phyloP scores from a whole-genome alignment of 768 basidiomycete genomes.

The Termitomyces sp. region DNA sequence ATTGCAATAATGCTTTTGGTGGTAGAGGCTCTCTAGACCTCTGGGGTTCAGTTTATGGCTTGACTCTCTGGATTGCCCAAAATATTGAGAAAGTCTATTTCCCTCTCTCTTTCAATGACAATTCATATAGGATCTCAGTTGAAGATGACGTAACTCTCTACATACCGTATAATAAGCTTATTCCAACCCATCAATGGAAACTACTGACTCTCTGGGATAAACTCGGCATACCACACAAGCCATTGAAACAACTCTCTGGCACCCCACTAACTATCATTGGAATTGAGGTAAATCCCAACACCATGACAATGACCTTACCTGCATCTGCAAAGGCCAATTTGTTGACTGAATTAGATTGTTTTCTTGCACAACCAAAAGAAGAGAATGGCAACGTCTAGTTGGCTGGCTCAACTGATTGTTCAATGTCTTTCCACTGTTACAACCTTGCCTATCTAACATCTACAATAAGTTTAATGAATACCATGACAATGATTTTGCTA shows the following conservation, averaged over 20 bases:
- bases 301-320: too few species aligned
- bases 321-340: too few species aligned
- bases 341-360: constrained; percentile 3
- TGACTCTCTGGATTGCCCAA: too few species aligned
- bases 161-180: constrained; percentile 17
- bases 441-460: background rate
- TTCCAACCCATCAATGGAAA: background rate
- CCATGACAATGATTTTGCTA: background rate
- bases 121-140: constrained; percentile 22
- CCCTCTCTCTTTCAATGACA: constrained; percentile 28
- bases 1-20: too few species aligned
- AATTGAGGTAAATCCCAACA: constrained; percentile 35
- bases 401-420: constrained; percentile 4
- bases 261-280: constrained; percentile 31
- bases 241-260: constrained; percentile 35
- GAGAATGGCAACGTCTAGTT: background rate
- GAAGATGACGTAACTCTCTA: constrained; percentile 22
- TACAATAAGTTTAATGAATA: background rate
- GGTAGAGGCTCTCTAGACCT: constrained; percentile 20
- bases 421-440: constrained; percentile 3
- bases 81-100: constrained; percentile 10
- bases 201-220: constrained; percentile 31
- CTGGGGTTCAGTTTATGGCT: constrained; percentile 22
- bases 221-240: too few species aligned
- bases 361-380: constrained; percentile 6